Percentiles rank a stretch among this genome's conserved stretches.
phyloP scores from a whole-genome alignment of 1,284 basidiomycete genomes.

The Melampsora americana region DNA sequence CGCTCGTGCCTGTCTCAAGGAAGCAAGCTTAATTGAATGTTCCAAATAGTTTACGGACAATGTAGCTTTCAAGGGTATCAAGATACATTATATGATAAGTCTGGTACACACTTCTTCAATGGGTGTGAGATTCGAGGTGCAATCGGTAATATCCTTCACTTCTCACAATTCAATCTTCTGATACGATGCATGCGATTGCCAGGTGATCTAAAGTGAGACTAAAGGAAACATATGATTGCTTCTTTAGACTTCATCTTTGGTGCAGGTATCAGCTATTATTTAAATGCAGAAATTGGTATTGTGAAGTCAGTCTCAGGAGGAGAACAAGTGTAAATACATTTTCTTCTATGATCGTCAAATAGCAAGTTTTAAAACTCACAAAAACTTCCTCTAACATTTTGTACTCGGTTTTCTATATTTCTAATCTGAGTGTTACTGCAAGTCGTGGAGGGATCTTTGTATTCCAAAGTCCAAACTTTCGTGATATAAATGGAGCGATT shows the following conservation, averaged over 20 bases:
- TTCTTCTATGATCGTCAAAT: no score
- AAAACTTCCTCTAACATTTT: no score
- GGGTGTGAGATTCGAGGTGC: conserved; percentile 32
- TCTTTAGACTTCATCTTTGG: conserved; percentile 40
- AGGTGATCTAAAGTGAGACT: no score
- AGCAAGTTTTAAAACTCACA: no score
- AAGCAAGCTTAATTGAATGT: not conserved
- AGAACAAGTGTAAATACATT: no score
- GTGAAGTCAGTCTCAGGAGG: no score
- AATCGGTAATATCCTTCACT: conserved; percentile 11
- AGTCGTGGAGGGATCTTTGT: not conserved
- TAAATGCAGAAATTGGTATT: no score
- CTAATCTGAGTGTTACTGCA: not conserved
- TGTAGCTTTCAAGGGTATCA: conserved; percentile 40
- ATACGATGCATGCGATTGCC: no score
- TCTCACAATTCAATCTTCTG: not conserved
- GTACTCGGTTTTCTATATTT: no score
- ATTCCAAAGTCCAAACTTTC: not conserved
- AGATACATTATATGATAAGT: conserved; percentile 40
- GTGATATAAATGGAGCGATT: not conserved
- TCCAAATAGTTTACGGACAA: conserved; percentile 3
- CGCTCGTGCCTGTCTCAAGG: not conserved
- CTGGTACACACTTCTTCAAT: conserved; percentile 15
- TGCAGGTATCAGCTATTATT: conserved; percentile 10
- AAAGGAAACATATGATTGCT: not conserved